Conservation (phyloP, 2,329 filamentous ascomycete species). For the Emergomyces orientalis region DNA sequence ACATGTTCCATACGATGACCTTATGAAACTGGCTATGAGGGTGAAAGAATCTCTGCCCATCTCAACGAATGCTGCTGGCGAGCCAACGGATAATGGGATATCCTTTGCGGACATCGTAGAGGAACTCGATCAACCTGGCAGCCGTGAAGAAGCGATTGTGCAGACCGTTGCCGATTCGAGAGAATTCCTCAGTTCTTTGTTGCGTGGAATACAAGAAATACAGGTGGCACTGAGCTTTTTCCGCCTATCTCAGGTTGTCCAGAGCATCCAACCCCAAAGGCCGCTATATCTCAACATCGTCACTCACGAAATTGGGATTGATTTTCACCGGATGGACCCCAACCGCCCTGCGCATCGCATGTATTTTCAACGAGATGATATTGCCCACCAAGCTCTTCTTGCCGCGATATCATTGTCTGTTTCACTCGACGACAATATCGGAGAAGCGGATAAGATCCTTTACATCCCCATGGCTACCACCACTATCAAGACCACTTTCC, state of each 20-base stretch:
- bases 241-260: slow-evolving; percentile 66
- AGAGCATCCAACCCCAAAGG: slow-evolving; percentile 56
- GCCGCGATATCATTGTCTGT: slow-evolving; percentile 88
- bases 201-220: slow-evolving; percentile 89
- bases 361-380: slow-evolving; percentile 90
- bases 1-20: slow-evolving; percentile 82
- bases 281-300: slow-evolving; percentile 76
- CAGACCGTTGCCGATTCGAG: slow-evolving; percentile 85
- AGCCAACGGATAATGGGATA: slow-evolving; percentile 42
- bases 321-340: slow-evolving; percentile 81
- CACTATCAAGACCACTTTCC: slow-evolving; percentile 84
- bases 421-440: slow-evolving; percentile 81
- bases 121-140: slow-evolving; percentile 62
- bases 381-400: slow-evolving; percentile 87
- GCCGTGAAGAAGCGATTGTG: slow-evolving; percentile 57
- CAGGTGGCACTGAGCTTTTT: slow-evolving; percentile 91
- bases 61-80: neutral
- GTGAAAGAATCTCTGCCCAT: slow-evolving; percentile 36
- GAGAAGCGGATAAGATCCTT: slow-evolving; percentile 72
- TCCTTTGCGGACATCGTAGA: slow-evolving; percentile 64
- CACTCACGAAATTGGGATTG: slow-evolving; percentile 93
- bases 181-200: slow-evolving; percentile 79
- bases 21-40: slow-evolving; percentile 42
- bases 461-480: slow-evolving; percentile 98
- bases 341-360: slow-evolving; percentile 93